Evolutionary conservation across 2,329 filamentous ascomycete genomes (phyloP).

Genomic region (Neofusicoccum laricinum): DNA sequence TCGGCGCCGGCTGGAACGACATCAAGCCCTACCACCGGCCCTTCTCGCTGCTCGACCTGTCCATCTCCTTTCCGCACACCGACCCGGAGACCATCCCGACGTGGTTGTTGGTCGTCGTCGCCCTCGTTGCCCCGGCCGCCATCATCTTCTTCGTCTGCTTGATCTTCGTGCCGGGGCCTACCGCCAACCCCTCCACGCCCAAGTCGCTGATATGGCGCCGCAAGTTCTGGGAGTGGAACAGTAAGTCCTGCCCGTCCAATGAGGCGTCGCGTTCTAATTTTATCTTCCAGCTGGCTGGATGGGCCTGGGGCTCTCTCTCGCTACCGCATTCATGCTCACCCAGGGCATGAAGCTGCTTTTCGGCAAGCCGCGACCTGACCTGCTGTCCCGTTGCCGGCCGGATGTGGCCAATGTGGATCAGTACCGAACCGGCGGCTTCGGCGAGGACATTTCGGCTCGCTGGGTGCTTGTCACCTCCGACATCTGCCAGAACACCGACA

Average conservation of each 20-base stretch:
- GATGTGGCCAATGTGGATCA: conserved; percentile 58
- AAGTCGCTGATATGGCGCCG: conserved; percentile 68
- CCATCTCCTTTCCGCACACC: conserved; percentile 75
- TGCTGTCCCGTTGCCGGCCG: conserved; percentile 70
- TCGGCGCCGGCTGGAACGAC: conserved; percentile 59
- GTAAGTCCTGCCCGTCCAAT: background rate
- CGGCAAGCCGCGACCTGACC: conserved; percentile 63
- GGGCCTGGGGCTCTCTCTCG: conserved; percentile 71
- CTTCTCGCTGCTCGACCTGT: conserved; percentile 70
- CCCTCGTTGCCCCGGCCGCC: conserved; percentile 61
- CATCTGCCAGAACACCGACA: conserved; percentile 70
- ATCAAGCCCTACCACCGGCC: conserved; percentile 65
- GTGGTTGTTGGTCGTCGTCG: conserved; percentile 62
- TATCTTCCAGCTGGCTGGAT: conserved; percentile 62
- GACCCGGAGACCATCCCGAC: conserved; percentile 70
- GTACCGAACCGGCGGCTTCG: conserved; percentile 63
- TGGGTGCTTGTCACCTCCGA: conserved; percentile 69
- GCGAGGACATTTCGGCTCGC: conserved; percentile 48
- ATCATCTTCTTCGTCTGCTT: conserved; percentile 69
- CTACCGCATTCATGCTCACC: conserved; percentile 74
- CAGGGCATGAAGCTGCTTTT: conserved; percentile 77
- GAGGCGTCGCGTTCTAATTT: background rate
- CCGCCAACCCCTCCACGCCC: conserved; percentile 61
- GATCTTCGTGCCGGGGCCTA: conserved; percentile 68
- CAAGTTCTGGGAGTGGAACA: conserved; percentile 87